phyloP scores from a whole-genome alignment of 805 yeast genomes.

The Candida methanosorbosa region DNA sequence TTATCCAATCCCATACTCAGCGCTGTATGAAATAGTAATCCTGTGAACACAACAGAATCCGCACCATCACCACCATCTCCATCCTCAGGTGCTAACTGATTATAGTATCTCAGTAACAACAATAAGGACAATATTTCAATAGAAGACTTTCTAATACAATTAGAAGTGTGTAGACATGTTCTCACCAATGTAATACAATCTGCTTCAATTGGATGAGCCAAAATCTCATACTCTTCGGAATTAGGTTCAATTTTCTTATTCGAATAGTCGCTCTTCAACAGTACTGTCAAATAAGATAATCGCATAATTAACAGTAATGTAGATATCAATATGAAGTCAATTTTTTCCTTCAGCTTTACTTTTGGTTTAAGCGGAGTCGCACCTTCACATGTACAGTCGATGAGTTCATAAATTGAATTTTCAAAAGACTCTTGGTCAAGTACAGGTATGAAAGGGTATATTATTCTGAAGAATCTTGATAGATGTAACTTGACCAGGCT shows the following conservation, averaged over 20 bases:
- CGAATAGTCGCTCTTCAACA: constrained; percentile 9
- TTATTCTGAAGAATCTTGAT: constrained; percentile 26
- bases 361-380: too few relatives aligned
- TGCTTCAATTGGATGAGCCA: constrained; percentile 32
- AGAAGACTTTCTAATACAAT: constrained; percentile 31
- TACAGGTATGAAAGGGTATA: constrained; percentile 40
- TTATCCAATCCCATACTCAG: constrained; percentile 35
- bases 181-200: constrained; percentile 29
- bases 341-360: constrained; percentile 8
- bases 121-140: constrained; percentile 37
- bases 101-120: constrained; percentile 32
- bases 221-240: constrained; percentile 14
- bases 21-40: constrained; percentile 35
- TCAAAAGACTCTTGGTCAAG: constrained; percentile 32
- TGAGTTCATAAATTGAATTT: constrained; percentile 23
- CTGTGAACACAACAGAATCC: constrained; percentile 34
- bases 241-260: constrained; percentile 4
- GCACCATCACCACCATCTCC: constrained; percentile 33
- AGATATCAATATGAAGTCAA: constrained; percentile 15
- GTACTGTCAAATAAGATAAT: constrained; percentile 17
- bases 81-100: constrained; percentile 37
- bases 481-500: constrained; percentile 28
- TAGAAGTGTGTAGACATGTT: constrained; percentile 29
- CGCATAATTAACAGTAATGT: constrained; percentile 19
- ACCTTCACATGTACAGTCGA: too few relatives aligned